Evolutionary conservation across 768 basidiomycete species (phyloP).

Genomic region (Tricholoma flavovirens): DNA sequence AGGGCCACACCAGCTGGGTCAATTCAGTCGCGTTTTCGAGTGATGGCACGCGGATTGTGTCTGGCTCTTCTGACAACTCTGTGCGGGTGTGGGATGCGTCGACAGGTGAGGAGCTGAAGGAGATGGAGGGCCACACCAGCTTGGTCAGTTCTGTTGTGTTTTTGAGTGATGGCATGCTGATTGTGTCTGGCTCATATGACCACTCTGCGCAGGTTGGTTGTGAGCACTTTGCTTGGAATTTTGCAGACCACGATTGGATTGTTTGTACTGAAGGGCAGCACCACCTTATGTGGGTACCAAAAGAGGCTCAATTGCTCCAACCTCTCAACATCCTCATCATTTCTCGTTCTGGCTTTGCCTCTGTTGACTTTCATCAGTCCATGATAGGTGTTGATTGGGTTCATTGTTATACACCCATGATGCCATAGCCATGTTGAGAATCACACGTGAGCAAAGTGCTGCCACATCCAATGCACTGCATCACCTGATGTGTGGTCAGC

Average conservation of each 20-base stretch:
- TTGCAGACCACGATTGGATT: background rate
- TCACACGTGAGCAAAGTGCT: too few species aligned
- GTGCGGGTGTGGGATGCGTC: too few species aligned
- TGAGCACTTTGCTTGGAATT: background rate
- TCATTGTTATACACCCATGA: background rate
- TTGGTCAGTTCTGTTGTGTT: background rate
- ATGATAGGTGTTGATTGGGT: background rate
- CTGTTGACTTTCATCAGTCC: background rate
- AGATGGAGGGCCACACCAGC: too few species aligned
- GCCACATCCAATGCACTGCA: too few species aligned
- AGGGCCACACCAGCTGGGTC: background rate
- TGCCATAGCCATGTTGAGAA: too few species aligned
- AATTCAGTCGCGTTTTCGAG: too few species aligned
- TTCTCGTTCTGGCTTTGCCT: background rate
- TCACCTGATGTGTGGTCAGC: too few species aligned
- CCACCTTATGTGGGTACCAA: background rate
- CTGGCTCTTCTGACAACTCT: too few species aligned
- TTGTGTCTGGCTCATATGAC: too few species aligned
- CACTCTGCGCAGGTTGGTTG: background rate
- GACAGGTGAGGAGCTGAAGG: too few species aligned
- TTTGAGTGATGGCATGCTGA: too few species aligned
- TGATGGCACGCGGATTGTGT: too few species aligned
- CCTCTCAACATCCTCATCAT: background rate
- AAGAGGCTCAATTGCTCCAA: background rate
- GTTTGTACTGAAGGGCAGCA: background rate